Conservation (phyloP, 2,329 filamentous ascomycete species). For the Talaromyces piceae region DNA sequence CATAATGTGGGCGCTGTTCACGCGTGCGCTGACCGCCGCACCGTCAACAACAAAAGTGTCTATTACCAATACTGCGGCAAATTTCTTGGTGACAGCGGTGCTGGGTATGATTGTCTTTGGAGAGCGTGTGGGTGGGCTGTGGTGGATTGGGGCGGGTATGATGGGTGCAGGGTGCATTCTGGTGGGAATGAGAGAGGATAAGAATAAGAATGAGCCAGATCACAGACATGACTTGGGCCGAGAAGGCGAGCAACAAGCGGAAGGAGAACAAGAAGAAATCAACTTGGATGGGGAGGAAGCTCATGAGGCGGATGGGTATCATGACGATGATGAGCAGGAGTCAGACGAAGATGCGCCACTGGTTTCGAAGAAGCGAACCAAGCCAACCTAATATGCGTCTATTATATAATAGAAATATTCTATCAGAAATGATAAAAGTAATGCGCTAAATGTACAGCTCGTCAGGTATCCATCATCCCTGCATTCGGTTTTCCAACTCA, state of each 20-base stretch:
- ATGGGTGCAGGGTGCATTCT: constrained; percentile 56
- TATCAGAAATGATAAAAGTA: neutral
- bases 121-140: constrained; percentile 49
- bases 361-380: neutral
- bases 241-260: constrained; percentile 7
- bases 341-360: neutral
- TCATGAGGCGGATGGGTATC: constrained; percentile 5
- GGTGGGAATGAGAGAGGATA: constrained; percentile 52
- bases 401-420: constrained; percentile 4
- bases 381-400: neutral
- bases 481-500: constrained; percentile 8
- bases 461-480: neutral
- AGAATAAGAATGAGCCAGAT: constrained; percentile 12
- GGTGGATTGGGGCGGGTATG: constrained; percentile 55
- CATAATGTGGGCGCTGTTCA: constrained; percentile 60
- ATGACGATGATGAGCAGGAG: neutral
- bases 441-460: neutral
- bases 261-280: constrained; percentile 2
- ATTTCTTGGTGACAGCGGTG: constrained; percentile 56
- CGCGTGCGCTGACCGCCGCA: constrained; percentile 52
- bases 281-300: constrained; percentile 6
- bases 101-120: constrained; percentile 52
- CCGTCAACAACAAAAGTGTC: constrained; percentile 56
- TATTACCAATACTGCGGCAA: constrained; percentile 57
- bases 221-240: constrained; percentile 9